A percentile compares a stretch with the other conserved stretches of the same genome.
Evolutionary conservation across 2,329 filamentous ascomycete species (phyloP).

Genomic region (Rutstroemia sydowiana): DNA sequence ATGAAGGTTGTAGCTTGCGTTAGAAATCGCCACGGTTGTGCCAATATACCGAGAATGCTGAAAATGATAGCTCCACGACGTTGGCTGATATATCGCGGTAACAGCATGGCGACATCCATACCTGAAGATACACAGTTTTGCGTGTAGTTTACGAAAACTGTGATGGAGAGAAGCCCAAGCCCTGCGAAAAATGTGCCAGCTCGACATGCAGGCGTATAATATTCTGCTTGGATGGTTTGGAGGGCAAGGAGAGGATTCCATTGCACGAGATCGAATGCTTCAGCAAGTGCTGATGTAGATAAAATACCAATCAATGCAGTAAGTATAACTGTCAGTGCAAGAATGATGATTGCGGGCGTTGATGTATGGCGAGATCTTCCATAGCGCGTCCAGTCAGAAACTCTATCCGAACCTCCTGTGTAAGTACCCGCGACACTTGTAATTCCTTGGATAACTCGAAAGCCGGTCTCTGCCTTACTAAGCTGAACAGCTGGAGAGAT

Average conservation of each 20-base stretch:
- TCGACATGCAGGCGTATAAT: conserved; percentile 33
- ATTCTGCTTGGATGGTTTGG: conserved; percentile 35
- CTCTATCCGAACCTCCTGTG: background rate
- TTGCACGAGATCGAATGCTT: conserved; percentile 40
- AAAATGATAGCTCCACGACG: conserved; percentile 45
- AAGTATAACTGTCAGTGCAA: conserved; percentile 34
- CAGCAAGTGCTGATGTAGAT: conserved; percentile 44
- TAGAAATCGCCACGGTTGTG: conserved; percentile 46
- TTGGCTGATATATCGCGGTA: conserved; percentile 48
- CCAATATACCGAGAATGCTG: conserved; percentile 36
- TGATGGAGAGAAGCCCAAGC: conserved; percentile 37
- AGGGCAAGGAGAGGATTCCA: conserved; percentile 41
- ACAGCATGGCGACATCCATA: conserved; percentile 47
- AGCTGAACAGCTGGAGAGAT: background rate
- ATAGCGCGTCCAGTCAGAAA: background rate
- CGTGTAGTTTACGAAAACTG: conserved; percentile 39
- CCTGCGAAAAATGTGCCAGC: conserved; percentile 41
- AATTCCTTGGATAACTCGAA: background rate
- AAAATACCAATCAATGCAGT: conserved; percentile 33
- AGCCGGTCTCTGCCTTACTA: background rate
- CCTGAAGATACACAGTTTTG: conserved; percentile 44
- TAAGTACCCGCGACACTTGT: background rate
- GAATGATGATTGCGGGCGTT: conserved; percentile 28
- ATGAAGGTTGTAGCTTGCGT: conserved; percentile 39
- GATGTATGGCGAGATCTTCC: background rate